These are phyloP conservation scores for Backusella australiensis DNA, from an alignment of 192 early-diverging fungal genomes.

Conservation along the genomic window DNA sequence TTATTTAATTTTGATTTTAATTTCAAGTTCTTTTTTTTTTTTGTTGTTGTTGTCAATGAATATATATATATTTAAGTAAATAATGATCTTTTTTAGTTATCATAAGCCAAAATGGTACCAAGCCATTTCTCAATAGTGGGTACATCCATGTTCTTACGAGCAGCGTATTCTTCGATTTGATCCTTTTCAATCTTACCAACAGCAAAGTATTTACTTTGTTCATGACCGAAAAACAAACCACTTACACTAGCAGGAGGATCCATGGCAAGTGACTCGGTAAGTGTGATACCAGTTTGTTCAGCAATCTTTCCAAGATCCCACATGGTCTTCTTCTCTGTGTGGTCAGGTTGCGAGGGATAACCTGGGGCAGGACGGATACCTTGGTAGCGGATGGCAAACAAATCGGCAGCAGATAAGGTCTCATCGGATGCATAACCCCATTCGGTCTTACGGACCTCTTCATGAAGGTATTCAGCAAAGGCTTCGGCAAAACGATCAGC, in stretches of 20 bases:
- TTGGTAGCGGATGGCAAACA: conserved; percentile 91
- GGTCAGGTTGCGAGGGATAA: conserved; percentile 94
- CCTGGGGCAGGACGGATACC: conserved; percentile 95
- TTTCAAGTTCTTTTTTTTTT: not conserved
- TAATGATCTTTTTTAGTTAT: conserved; percentile 12
- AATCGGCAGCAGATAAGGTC: conserved; percentile 68
- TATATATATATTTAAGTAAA: not conserved
- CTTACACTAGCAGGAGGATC: conserved; percentile 88
- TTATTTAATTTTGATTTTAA: not conserved
- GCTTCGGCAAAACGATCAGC: conserved; percentile 94
- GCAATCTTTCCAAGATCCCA: conserved; percentile 85
- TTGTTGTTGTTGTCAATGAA: not conserved
- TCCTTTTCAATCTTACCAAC: conserved; percentile 93
- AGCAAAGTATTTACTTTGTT: conserved; percentile 86
- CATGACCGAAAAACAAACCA: conserved; percentile 68
- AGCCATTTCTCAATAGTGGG: conserved; percentile 76
- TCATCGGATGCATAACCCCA: conserved; percentile 91
- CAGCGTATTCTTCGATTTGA: conserved; percentile 79
- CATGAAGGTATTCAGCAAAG: conserved; percentile 87
- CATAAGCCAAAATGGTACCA: conserved; percentile 72
- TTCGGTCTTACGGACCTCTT: conserved; percentile 78
- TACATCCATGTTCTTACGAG: conserved; percentile 62
- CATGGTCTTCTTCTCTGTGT: conserved; percentile 92
- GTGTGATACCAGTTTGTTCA: conserved; percentile 75
- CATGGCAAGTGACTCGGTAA: conserved; percentile 96